A percentile compares a stretch with the other conserved stretches of the same genome.
phyloP scores from a whole-genome alignment of 192 early-diverging fungal genomes.

The Rhizophagus sp. region DNA sequence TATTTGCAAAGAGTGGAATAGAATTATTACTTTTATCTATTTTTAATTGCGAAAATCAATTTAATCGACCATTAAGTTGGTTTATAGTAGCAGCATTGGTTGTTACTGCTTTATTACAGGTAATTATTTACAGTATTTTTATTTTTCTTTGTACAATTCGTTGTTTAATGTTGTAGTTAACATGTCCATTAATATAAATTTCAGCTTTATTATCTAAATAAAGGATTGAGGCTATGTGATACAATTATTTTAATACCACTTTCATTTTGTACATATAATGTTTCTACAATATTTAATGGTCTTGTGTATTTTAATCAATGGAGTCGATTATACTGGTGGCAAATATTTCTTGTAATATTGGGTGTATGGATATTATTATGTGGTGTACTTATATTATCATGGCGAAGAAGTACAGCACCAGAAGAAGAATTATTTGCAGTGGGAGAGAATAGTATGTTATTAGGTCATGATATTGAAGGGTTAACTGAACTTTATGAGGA shows the following conservation, averaged over 20 bases:
- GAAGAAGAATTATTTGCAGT: constrained; percentile 24
- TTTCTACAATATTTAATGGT: constrained; percentile 73
- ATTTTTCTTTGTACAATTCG: background rate
- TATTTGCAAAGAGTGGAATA: constrained; percentile 79
- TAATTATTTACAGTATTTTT: constrained; percentile 29
- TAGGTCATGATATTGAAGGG: constrained; percentile 11
- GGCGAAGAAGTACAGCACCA: constrained; percentile 37
- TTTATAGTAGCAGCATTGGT: constrained; percentile 62
- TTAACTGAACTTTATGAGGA: constrained; percentile 22
- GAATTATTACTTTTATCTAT: constrained; percentile 68
- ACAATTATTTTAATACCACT: constrained; percentile 75
- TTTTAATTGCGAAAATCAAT: constrained; percentile 59
- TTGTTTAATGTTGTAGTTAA: constrained; percentile 14
- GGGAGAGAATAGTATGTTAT: constrained; percentile 9
- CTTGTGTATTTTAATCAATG: constrained; percentile 81
- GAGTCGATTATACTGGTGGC: constrained; percentile 55
- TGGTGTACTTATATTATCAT: constrained; percentile 69
- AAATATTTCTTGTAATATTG: constrained; percentile 64
- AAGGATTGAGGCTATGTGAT: constrained; percentile 69
- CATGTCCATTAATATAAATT: background rate
- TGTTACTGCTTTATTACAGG: constrained; percentile 55
- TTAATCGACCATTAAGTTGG: constrained; percentile 68
- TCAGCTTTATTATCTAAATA: constrained; percentile 78
- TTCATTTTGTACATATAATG: constrained; percentile 73
- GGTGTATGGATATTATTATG: constrained; percentile 63